These are phyloP conservation scores for Galeopsis tetrahit DNA, from an alignment of 257 asterid genomes.

Conservation along the genomic window DNA sequence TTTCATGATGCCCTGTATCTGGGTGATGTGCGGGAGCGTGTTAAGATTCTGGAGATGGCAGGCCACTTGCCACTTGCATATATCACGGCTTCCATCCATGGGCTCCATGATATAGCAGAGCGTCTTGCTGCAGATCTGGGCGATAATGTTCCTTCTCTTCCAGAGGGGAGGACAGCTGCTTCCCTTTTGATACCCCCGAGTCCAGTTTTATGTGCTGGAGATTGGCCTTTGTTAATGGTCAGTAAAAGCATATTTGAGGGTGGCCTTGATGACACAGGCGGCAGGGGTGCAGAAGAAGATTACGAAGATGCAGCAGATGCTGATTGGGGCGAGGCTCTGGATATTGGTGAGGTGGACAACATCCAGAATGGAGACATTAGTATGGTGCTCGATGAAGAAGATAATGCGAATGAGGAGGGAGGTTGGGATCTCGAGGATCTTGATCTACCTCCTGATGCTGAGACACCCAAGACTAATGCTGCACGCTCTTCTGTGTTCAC, in stretches of 20 bases:
- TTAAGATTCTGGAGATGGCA: constrained; percentile 70
- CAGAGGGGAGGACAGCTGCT: constrained; percentile 47
- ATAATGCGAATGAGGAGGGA: constrained; percentile 52
- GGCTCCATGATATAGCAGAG: constrained; percentile 62
- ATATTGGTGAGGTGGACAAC: background rate
- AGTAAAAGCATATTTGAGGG: constrained; percentile 74
- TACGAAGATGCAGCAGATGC: constrained; percentile 9
- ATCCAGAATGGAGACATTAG: constrained; percentile 1
- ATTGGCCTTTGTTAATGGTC: constrained; percentile 87
- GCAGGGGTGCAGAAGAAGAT: constrained; percentile 5
- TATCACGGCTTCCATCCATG: constrained; percentile 62
- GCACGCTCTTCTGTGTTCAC: constrained; percentile 64
- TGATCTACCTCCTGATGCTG: constrained; percentile 78
- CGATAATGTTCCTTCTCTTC: constrained; percentile 62
- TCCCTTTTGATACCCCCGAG: constrained; percentile 73
- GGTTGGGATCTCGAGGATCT: constrained; percentile 91
- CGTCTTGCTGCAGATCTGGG: constrained; percentile 67
- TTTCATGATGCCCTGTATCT: constrained; percentile 81
- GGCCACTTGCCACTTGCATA: constrained; percentile 86
- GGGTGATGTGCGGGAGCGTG: constrained; percentile 79
- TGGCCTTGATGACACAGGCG: constrained; percentile 9
- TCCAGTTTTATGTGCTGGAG: constrained; percentile 67
- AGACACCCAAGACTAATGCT: constrained; percentile 63
- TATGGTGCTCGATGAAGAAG: constrained; percentile 46
- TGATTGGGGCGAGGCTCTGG: background rate